Conservation (phyloP, 1,284 basidiomycete species). For the Ceratobasidium sp. region DNA sequence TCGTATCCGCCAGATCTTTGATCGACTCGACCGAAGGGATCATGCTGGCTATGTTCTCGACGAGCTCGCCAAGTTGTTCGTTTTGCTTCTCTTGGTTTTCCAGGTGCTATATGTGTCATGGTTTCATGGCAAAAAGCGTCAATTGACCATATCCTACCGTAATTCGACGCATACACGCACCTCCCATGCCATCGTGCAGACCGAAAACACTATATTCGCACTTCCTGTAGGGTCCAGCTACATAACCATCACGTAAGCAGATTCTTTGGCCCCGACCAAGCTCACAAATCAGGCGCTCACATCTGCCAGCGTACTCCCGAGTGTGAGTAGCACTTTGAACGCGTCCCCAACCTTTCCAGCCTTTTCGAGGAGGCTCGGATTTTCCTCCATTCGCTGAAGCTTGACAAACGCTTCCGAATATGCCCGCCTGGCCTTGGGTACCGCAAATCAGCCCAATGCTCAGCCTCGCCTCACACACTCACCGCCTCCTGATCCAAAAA, state of each 20-base stretch:
- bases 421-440: neutral
- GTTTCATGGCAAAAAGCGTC: too few species aligned
- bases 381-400: neutral
- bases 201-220: neutral
- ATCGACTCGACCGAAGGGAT: neutral
- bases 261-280: too few species aligned
- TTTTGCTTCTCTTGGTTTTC: neutral
- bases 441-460: neutral
- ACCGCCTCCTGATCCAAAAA: neutral
- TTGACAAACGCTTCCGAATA: neutral
- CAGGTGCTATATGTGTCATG: too few species aligned
- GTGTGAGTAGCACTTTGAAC: neutral
- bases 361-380: neutral
- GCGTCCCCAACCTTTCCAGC: neutral
- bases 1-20: neutral
- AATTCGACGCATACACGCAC: too few species aligned
- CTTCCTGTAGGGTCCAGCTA: conserved; percentile 1
- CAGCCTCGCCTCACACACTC: neutral
- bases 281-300: neutral
- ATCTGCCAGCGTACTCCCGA: neutral
- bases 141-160: too few species aligned
- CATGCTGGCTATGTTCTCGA: neutral
- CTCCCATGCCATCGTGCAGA: too few species aligned
- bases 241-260: neutral
- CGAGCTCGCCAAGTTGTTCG: neutral